Conservation (phyloP, 768 basidiomycete species). For the Xerocomus potaroensis region DNA sequence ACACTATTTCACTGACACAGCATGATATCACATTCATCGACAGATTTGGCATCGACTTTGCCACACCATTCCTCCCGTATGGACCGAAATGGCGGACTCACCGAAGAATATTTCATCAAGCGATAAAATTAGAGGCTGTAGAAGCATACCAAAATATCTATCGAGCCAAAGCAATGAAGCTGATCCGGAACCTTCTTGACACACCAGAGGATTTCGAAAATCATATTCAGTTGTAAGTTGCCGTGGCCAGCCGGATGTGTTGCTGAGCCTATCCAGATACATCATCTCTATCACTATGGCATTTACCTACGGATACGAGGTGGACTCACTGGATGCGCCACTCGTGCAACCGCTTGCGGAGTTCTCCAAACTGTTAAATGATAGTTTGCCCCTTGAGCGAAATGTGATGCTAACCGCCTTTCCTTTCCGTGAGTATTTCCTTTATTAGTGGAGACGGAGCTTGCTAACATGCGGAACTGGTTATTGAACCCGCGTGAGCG, state of each 20-base stretch:
- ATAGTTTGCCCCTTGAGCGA: slow-evolving; percentile 24
- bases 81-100: slow-evolving; percentile 28
- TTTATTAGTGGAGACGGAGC: neutral
- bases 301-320: slow-evolving; percentile 29
- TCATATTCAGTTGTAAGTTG: slow-evolving; percentile 21
- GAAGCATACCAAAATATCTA: slow-evolving; percentile 22
- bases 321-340: slow-evolving; percentile 23
- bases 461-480: neutral
- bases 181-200: slow-evolving; percentile 20
- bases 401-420: slow-evolving; percentile 26
- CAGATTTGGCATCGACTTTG: slow-evolving; percentile 29
- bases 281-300: slow-evolving; percentile 31
- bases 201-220: slow-evolving; percentile 22
- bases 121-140: slow-evolving; percentile 18
- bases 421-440: slow-evolving; percentile 24
- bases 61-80: slow-evolving; percentile 27
- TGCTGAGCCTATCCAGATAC: slow-evolving; percentile 16
- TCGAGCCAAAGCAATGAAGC: slow-evolving; percentile 17
- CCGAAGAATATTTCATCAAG: slow-evolving; percentile 27
- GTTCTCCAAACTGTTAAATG: slow-evolving; percentile 19
- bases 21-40: neutral
- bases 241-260: neutral
- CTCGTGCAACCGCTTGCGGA: slow-evolving; percentile 25
- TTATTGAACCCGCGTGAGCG: slow-evolving; percentile 2
- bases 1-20: no score